A percentile compares a stretch with the other conserved stretches of the same genome.
Conservation (phyloP, 1,139 yeast species). For the Candida mesenterica region DNA sequence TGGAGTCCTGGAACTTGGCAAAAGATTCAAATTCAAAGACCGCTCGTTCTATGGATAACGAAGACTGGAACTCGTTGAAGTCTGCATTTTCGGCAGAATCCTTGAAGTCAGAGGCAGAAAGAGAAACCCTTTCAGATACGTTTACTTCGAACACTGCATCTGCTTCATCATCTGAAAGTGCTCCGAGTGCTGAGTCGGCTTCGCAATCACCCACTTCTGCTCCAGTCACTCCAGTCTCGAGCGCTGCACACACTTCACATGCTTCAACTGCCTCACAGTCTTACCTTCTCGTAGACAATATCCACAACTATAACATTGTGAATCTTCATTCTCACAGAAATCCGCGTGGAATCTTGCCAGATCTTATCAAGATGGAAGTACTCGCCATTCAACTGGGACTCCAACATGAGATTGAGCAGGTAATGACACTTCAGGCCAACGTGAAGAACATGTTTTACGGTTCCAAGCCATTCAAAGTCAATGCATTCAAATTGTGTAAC, state of each 20-base stretch:
- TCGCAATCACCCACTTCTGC: too few species aligned
- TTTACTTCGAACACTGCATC: too few species aligned
- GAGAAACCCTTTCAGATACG: too few species aligned
- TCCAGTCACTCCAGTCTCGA: not conserved
- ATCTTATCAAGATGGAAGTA: conserved; percentile 32
- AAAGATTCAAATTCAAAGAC: too few species aligned
- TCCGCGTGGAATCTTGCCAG: conserved; percentile 16
- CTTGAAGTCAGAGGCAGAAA: not conserved
- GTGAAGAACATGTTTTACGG: conserved; percentile 6
- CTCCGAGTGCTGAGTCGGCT: too few species aligned
- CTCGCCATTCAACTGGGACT: conserved; percentile 29
- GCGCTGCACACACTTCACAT: not conserved
- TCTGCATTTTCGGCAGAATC: not conserved
- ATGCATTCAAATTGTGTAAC: conserved; percentile 32
- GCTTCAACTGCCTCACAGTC: not conserved
- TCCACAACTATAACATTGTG: conserved; percentile 27
- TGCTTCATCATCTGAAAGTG: too few species aligned
- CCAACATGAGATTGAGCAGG: conserved; percentile 32
- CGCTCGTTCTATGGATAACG: too few species aligned
- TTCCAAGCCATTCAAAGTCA: conserved; percentile 5
- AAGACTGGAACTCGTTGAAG: too few species aligned
- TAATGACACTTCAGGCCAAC: conserved; percentile 16
- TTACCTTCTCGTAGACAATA: conserved; percentile 4
- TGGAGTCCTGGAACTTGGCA: too few species aligned
- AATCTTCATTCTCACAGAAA: conserved; percentile 25